Evolutionary conservation across 1,139 yeast species (phyloP), one percentile per base, ranked within the genome.

Genomic region (Candida smagusa): DNA sequence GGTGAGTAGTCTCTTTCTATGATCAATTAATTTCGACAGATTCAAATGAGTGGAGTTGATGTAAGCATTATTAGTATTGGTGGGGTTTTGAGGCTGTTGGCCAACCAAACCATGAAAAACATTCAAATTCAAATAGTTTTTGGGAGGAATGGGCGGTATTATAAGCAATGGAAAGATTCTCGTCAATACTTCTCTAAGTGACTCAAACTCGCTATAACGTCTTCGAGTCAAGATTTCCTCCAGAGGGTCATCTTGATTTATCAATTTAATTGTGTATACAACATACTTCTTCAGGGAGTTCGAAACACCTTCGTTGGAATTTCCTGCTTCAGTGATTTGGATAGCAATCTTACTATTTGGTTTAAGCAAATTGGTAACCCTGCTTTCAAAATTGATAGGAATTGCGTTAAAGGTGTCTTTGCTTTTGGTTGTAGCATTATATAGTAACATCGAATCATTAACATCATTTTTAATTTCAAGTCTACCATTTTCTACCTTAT

Each of bases 121-220:
- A 6, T 61, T 58, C 33, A 70, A 59, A 34, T 63, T 63, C 33
- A 67, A 53, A 46, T 69, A 71, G 43, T 92, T 96, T 60, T 92
- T 92, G 46, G 90, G 96, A 0, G 98, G 98, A 27, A 94, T 88
- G 0, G 97, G 96, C 2, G 98, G 98, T 5, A 92, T 77, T 5
- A 92, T 73, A 9, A 81, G 62, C 33, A 94, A 79, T 2, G 98
- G 97, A 54, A 86, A 89, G 26, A 87, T 65, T 53, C 80, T 80
- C 6, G 81, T 68, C 21, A 92, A 69, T 3, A 83, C 75, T 28
- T 74, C 81, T 40, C 97, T 66, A 30, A 92, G 71, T 40, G 86
- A 78, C 52, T 88, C 97, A 58, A 92, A 92, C 56, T 92, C 98
- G 35, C 95, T 85, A 60, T 92, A 92, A 30, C 98, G 68, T 49